Conservation (phyloP, 495 filamentous ascomycete genomes). For the Penicillium coffeae region DNA sequence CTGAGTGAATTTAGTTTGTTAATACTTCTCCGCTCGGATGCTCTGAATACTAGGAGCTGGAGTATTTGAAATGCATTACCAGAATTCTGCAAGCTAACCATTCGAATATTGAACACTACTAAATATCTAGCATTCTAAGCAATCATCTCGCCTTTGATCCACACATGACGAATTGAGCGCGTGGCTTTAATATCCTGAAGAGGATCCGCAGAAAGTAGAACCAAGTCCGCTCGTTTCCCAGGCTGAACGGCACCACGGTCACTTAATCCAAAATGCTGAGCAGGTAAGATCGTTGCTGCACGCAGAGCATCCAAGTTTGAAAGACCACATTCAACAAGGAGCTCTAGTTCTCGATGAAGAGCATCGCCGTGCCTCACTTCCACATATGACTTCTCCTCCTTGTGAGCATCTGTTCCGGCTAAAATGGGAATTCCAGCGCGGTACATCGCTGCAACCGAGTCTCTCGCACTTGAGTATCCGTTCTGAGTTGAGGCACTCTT, state of each 20-base stretch:
- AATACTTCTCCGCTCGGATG: too few relatives aligned
- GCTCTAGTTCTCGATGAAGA: constrained; percentile 4
- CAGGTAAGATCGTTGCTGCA: constrained; percentile 28
- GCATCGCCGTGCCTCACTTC: constrained; percentile 1
- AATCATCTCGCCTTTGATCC: constrained; percentile 16
- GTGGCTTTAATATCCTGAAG: constrained; percentile 34
- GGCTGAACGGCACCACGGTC: constrained; percentile 34
- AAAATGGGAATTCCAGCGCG: neutral
- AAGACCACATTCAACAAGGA: constrained; percentile 1
- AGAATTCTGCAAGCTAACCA: too few relatives aligned
- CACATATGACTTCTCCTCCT: neutral
- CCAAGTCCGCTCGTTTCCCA: constrained; percentile 36
- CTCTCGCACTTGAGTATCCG: neutral
- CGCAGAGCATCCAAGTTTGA: constrained; percentile 18
- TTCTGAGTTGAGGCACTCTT: too few relatives aligned
- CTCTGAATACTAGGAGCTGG: too few relatives aligned
- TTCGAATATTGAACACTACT: too few relatives aligned
- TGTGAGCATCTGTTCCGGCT: constrained; percentile 6
- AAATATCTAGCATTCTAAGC: too few relatives aligned
- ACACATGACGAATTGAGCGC: constrained; percentile 26
- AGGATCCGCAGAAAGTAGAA: constrained; percentile 38
- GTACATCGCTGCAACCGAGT: neutral
- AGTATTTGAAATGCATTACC: too few relatives aligned
- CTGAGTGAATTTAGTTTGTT: too few relatives aligned
- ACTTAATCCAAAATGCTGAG: constrained; percentile 27